phyloP scores from a whole-genome alignment of 2,329 filamentous ascomycete genomes.

The Colletotrichum siamense region DNA sequence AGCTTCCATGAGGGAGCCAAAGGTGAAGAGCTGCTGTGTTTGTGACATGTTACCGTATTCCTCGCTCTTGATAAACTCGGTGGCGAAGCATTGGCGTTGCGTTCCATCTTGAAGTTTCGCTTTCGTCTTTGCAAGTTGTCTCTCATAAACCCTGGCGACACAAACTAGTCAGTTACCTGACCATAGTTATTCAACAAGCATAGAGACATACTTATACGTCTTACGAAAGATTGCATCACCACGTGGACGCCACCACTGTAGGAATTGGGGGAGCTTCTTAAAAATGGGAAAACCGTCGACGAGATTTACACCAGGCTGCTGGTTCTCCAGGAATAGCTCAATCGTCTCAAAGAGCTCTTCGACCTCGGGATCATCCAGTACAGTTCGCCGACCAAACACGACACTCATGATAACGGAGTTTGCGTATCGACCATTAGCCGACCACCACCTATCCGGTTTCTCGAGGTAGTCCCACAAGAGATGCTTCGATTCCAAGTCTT shows the following conservation, averaged over 20 bases:
- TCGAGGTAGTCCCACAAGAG: background rate
- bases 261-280: background rate
- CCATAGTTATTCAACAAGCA: background rate
- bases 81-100: background rate
- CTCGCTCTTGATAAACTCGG: background rate
- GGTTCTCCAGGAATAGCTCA: background rate
- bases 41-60: background rate
- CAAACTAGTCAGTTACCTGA: background rate
- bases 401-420: background rate
- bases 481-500: background rate
- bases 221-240: background rate
- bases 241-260: background rate
- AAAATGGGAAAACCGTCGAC: background rate
- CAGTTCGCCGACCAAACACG: background rate
- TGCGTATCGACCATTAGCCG: background rate
- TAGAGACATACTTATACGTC: background rate
- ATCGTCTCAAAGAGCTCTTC: background rate
- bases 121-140: background rate
- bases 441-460: background rate
- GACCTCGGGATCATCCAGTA: background rate
- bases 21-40: background rate
- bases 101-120: background rate
- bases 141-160: background rate
- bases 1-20: background rate
- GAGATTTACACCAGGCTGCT: background rate